phyloP scores from a whole-genome alignment of 495 filamentous ascomycete species.

The Pyrenula aspistea region DNA sequence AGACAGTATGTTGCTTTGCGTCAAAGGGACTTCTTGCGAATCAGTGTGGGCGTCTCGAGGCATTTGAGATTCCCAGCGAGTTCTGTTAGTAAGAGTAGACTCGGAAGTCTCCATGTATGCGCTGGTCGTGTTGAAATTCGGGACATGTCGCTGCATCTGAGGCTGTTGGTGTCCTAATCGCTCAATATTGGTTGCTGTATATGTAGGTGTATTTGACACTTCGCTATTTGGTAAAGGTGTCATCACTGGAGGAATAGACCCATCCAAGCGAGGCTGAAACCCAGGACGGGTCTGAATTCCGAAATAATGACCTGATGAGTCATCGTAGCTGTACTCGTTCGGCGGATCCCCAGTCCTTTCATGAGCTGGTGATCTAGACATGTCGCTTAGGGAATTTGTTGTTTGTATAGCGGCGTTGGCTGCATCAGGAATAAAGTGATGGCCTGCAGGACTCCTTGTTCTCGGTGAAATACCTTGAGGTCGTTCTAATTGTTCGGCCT shows the following conservation, averaged over 20 bases:
- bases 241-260: no score
- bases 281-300: neutral
- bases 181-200: neutral
- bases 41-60: neutral
- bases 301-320: neutral
- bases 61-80: no score
- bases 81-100: neutral
- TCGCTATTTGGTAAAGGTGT: neutral
- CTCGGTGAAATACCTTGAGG: no score
- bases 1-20: neutral
- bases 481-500: neutral
- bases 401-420: neutral
- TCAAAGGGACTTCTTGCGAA: neutral
- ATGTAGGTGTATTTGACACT: neutral
- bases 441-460: no score
- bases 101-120: neutral
- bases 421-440: no score
- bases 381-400: neutral
- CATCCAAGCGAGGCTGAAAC: no score
- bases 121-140: neutral
- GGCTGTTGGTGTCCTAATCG: neutral
- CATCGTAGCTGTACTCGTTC: neutral
- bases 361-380: neutral
- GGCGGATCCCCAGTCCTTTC: neutral
- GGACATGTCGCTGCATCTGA: neutral